These are phyloP conservation scores for Effrenium voratum DNA, from an alignment of 73 alveolate species.

Conservation along the genomic window DNA sequence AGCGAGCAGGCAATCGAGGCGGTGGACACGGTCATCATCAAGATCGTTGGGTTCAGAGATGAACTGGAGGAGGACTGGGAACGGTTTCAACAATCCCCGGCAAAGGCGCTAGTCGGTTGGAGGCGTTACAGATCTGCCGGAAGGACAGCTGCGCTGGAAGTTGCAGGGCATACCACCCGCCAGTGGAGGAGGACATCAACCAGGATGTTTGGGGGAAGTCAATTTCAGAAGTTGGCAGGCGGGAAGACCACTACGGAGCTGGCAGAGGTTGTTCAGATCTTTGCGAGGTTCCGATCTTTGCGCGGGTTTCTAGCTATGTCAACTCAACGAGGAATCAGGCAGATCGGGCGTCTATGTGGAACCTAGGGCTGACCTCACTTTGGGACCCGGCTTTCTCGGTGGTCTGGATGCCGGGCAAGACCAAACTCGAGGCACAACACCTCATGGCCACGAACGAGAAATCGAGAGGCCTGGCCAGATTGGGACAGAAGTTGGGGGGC, in stretches of 20 bases:
- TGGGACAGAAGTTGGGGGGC: neutral
- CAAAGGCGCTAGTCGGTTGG: neutral
- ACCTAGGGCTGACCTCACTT: neutral
- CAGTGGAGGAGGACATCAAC: neutral
- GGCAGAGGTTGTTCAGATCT: neutral
- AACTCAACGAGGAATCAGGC: no score
- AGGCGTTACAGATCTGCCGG: neutral
- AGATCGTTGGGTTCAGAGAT: neutral
- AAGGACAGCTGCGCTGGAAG: neutral
- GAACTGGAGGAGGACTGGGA: neutral
- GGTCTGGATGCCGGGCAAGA: neutral
- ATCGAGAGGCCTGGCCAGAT: neutral
- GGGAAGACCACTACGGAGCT: neutral
- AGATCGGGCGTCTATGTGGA: neutral
- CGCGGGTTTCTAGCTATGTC: neutral
- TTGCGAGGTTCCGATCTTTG: neutral
- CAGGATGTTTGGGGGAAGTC: neutral
- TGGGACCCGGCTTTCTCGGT: neutral
- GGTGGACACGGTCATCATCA: neutral
- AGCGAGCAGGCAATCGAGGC: neutral
- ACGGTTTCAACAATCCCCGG: neutral
- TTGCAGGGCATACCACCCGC: neutral
- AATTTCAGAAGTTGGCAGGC: neutral
- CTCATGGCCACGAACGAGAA: neutral
- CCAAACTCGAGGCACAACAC: neutral